Percentiles rank a stretch among this genome's conserved stretches.
Evolutionary conservation across 2,329 filamentous ascomycete species (phyloP).

Genomic region (Aspergillus uvarum): DNA sequence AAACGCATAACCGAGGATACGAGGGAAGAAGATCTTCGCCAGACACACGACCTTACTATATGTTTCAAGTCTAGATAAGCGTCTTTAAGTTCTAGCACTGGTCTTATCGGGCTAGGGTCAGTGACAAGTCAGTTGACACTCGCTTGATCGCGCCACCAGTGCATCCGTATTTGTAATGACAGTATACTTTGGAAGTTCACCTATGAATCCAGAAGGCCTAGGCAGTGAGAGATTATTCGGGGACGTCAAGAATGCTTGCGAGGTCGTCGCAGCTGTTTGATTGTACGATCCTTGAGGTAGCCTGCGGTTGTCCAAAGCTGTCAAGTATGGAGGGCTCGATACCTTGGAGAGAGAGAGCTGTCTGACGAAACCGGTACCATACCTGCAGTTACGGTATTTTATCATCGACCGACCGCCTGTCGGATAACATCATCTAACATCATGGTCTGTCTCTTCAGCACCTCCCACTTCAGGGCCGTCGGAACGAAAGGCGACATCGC

Average conservation of each 20-base stretch:
- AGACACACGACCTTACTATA: not conserved
- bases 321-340: not conserved
- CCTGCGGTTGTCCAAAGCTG: not conserved
- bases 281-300: not conserved
- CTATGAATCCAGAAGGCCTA: too few relatives aligned
- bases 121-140: conserved; percentile 5
- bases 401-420: not conserved
- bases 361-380: not conserved
- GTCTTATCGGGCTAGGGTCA: not conserved
- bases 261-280: not conserved
- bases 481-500: not conserved
- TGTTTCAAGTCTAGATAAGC: conserved; percentile 7
- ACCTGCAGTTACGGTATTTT: conserved; percentile 1
- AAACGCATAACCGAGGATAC: not conserved
- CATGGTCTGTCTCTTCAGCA: not conserved
- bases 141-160: conserved; percentile 1
- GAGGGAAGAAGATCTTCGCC: not conserved
- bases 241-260: not conserved
- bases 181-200: not conserved
- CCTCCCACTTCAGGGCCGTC: not conserved
- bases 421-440: not conserved
- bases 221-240: not conserved
- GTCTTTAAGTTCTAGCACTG: not conserved
- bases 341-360: not conserved
- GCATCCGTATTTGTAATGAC: not conserved